Evolutionary conservation across 2,329 filamentous ascomycete genomes (phyloP).

Genomic region (Sarocladium oryzae): DNA sequence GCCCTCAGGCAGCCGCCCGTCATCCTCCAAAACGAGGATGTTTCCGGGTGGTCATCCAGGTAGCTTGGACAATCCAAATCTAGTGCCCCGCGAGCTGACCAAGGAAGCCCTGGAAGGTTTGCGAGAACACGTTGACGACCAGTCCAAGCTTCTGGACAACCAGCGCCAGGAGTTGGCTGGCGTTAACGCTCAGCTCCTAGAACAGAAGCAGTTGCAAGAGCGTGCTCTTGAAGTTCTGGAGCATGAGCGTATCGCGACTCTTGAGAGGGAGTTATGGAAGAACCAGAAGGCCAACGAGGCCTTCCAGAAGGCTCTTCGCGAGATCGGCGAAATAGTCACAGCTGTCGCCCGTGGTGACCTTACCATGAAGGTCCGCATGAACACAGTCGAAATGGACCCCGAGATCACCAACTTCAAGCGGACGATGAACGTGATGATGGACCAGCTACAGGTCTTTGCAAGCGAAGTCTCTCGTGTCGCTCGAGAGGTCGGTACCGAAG

Average conservation of each 20-base stretch:
- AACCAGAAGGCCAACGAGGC: conserved; percentile 97
- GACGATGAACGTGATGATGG: conserved; percentile 99
- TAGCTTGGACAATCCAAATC: conserved; percentile 31
- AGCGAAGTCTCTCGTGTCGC: conserved; percentile 93
- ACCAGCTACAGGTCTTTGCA: conserved; percentile 92
- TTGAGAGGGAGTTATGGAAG: conserved; percentile 92
- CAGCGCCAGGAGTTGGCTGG: conserved; percentile 81
- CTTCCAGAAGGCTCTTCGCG: conserved; percentile 92
- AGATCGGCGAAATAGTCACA: conserved; percentile 96
- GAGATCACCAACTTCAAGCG: conserved; percentile 97
- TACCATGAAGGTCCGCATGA: conserved; percentile 94
- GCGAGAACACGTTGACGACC: conserved; percentile 85
- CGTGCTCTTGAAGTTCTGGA: conserved; percentile 77
- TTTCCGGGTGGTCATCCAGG: conserved; percentile 25
- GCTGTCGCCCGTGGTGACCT: conserved; percentile 92
- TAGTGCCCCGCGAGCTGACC: conserved; percentile 49
- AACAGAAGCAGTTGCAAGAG: conserved; percentile 81
- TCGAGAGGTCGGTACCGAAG: conserved; percentile 92
- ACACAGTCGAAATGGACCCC: conserved; percentile 93
- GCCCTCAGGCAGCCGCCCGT: conserved; percentile 34
- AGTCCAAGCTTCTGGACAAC: conserved; percentile 84
- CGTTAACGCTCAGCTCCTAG: conserved; percentile 77
- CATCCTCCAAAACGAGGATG: conserved; percentile 24
- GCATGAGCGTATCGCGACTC: conserved; percentile 76
- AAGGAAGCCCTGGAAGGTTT: conserved; percentile 81